Evolutionary conservation across 2,329 filamentous ascomycete species (phyloP), one percentile per base, ranked within the genome.

Genomic region (Dryadomyces sulphureus): DNA sequence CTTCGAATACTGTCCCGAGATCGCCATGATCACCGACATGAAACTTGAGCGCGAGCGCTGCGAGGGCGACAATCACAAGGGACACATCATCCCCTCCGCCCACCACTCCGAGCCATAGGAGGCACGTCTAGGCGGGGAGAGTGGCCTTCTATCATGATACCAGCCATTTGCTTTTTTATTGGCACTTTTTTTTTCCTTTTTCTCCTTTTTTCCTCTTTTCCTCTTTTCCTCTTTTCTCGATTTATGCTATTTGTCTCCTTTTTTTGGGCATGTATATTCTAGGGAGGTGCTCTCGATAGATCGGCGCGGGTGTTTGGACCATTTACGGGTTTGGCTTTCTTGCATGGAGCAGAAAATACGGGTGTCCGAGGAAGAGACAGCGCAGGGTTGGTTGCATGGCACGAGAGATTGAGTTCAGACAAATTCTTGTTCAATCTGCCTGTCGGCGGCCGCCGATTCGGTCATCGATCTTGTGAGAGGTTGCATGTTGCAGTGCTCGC

Each of bases 1-100:
- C 21, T 69, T 73, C 50, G 60, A 68, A 17, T 77, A 76, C 57
- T 77, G 73, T 50, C 73, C 73, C 2, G 73, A 77, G 56, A 56
- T 77, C 19, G 66, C 62, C 51, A 61, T 76, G 55, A 69, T 74
- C 48, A 65, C 75, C 63, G 65, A 70, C 38, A 76, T 77, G 73
- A 73, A 73, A 56, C 57, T 73, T 11, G 67, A 72, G 58, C 56
- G 64, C 38, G 65, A 72, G 56, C 59, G 67, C 17, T 73, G 70
- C 53, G 50, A 55, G 0, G 60, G 56, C 8, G 62, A 66, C 51
- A 57, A 62, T 43, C 47, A 44, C n/a, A 49, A 57, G 41, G 57
- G 57, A n/a, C n/a, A n/a, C 43, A 46, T 46, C 34, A 50, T 60
- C 21, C 46, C 47, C 5, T 7, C 16, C 34, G 34, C 16, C 34